A percentile compares a stretch with the other conserved stretches of the same genome.
Evolutionary conservation across 2,329 filamentous ascomycete genomes (phyloP).

Genomic region (Trichoderma guizhouense): DNA sequence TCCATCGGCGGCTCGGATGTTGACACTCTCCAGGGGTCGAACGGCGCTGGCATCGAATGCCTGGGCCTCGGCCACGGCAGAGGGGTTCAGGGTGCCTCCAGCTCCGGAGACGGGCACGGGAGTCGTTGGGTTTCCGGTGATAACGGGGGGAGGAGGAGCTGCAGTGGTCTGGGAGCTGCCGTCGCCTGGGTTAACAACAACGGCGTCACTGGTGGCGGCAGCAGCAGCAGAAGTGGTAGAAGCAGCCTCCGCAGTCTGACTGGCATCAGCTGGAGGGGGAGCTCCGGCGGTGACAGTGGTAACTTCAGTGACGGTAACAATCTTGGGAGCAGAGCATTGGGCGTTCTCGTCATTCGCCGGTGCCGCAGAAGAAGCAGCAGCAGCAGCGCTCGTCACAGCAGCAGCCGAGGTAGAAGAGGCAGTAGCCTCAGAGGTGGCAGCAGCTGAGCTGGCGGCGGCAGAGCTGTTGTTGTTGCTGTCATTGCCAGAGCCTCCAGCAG

Average conservation of each 20-base stretch:
- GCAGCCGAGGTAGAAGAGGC: not conserved
- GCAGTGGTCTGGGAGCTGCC: not conserved
- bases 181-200: not conserved
- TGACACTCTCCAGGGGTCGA: slow-evolving; percentile 42
- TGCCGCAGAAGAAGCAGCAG: not conserved
- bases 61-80: slow-evolving; percentile 48
- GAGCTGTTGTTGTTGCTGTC: not conserved
- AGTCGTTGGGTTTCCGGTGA: slow-evolving; percentile 37
- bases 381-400: not conserved
- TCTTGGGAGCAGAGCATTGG: not conserved
- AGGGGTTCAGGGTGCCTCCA: slow-evolving; percentile 47
- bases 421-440: not conserved
- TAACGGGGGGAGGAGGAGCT: not conserved
- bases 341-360: not conserved
- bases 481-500: slow-evolving; percentile 12
- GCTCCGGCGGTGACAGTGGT: not conserved
- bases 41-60: slow-evolving; percentile 45
- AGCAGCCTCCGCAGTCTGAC: not conserved
- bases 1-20: slow-evolving; percentile 47
- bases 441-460: not conserved
- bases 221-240: not conserved
- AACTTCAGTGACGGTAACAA: not conserved
- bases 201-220: not conserved
- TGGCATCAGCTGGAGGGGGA: not conserved
- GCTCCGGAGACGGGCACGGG: slow-evolving; percentile 49